Percentiles rank a stretch among this genome's conserved stretches.
Conservation (phyloP, 176 grass and related monocot species). For the Dendrocalamus sinicus region DNA sequence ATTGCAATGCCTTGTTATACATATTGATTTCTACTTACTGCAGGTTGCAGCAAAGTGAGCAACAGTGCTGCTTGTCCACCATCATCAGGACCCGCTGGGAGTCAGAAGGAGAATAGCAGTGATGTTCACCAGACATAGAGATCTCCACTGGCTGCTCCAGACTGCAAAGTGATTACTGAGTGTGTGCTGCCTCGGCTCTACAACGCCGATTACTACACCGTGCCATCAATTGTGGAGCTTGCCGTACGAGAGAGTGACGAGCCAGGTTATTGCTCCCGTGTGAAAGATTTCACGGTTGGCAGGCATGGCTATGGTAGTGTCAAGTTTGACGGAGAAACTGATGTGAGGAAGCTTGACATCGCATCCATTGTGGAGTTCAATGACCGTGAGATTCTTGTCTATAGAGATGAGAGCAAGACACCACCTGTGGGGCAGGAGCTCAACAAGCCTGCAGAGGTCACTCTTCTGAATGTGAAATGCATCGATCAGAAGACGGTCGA, state of each 20-base stretch:
- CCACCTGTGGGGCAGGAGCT: constrained; percentile 58
- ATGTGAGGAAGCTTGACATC: constrained; percentile 64
- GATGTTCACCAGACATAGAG: not conserved
- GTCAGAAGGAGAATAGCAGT: not conserved
- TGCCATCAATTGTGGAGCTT: constrained; percentile 62
- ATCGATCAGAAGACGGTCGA: constrained; percentile 62
- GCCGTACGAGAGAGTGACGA: constrained; percentile 58
- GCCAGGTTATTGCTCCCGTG: constrained; percentile 62
- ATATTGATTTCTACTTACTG: constrained; percentile 5
- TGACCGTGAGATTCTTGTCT: constrained; percentile 69
- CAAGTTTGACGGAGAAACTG: constrained; percentile 68
- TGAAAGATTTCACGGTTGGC: constrained; percentile 60
- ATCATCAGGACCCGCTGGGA: not conserved
- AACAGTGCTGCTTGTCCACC: not conserved
- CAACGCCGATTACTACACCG: constrained; percentile 67
- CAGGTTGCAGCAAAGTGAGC: not conserved
- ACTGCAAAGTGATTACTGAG: constrained; percentile 42
- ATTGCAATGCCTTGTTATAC: not conserved
- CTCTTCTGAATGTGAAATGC: constrained; percentile 65
- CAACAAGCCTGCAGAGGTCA: constrained; percentile 73
- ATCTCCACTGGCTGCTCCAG: constrained; percentile 27
- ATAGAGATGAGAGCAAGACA: constrained; percentile 68
- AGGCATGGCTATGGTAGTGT: constrained; percentile 65
- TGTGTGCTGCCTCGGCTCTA: constrained; percentile 61
- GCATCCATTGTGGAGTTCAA: constrained; percentile 66